These are phyloP conservation scores for Penicillium glabrum DNA, from an alignment of 2,329 filamentous ascomycete genomes.

Conservation along the genomic window DNA sequence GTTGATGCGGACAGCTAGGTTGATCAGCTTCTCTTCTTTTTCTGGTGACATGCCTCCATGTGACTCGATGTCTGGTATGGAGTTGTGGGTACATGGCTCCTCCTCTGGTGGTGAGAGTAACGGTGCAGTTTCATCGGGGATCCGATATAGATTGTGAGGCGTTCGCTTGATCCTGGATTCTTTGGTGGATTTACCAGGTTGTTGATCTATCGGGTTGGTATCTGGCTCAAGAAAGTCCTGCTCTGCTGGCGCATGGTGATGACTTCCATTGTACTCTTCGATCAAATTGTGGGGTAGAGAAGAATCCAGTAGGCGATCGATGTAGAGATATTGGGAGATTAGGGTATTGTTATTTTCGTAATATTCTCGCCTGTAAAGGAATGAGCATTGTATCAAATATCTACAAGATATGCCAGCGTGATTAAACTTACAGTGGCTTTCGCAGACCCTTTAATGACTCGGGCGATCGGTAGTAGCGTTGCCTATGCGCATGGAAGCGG, in stretches of 20 bases:
- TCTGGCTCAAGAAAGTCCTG: background rate
- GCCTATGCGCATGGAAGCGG: conserved; percentile 40
- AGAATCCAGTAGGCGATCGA: conserved; percentile 85
- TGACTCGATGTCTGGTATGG: conserved; percentile 45
- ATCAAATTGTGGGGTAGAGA: conserved; percentile 89
- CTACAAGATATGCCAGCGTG: background rate
- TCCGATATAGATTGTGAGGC: conserved; percentile 81
- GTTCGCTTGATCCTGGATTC: conserved; percentile 64
- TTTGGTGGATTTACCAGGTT: conserved; percentile 50
- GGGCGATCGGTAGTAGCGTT: conserved; percentile 80
- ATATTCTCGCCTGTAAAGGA: conserved; percentile 64
- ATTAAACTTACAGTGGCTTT: conserved; percentile 60
- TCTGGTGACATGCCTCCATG: conserved; percentile 55
- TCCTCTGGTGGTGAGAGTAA: conserved; percentile 52
- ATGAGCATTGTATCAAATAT: background rate
- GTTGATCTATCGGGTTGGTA: conserved; percentile 14
- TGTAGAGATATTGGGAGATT: conserved; percentile 89
- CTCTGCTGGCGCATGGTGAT: conserved; percentile 29
- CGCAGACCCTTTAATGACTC: conserved; percentile 70
- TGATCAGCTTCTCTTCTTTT: conserved; percentile 72
- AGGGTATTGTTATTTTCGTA: conserved; percentile 88
- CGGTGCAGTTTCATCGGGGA: conserved; percentile 41
- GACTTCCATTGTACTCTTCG: conserved; percentile 68
- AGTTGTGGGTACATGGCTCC: conserved; percentile 51
- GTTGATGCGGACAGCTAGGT: conserved; percentile 85